phyloP scores from a whole-genome alignment of 2,329 filamentous ascomycete genomes.

The Hypoxylon sp. region DNA sequence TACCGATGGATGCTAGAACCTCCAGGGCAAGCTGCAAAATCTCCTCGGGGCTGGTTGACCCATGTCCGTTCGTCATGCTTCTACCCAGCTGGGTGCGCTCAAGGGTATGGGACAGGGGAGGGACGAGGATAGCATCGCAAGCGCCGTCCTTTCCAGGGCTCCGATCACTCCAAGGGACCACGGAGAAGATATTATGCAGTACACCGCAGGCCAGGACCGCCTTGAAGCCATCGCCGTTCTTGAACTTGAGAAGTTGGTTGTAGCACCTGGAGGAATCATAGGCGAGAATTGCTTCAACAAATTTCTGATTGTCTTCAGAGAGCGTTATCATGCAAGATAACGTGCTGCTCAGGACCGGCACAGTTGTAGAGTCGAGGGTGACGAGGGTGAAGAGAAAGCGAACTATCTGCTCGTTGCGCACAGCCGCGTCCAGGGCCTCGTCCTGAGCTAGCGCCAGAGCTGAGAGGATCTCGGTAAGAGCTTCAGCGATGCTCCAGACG shows the following conservation, averaged over 20 bases:
- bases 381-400: conserved; percentile 64
- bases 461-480: conserved; percentile 61
- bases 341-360: conserved; percentile 56
- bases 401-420: conserved; percentile 56
- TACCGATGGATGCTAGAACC: conserved; percentile 70
- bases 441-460: conserved; percentile 66
- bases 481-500: conserved; percentile 62
- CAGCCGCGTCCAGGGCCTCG: conserved; percentile 65
- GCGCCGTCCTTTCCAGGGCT: conserved; percentile 57
- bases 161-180: conserved; percentile 61
- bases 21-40: conserved; percentile 65
- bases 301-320: conserved; percentile 65
- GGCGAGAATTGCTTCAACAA: conserved; percentile 62
- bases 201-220: conserved; percentile 66
- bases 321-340: conserved; percentile 65
- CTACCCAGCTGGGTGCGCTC: conserved; percentile 45
- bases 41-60: conserved; percentile 54
- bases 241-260: conserved; percentile 58
- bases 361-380: conserved; percentile 49
- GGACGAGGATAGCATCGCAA: conserved; percentile 60
- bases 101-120: conserved; percentile 53
- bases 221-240: conserved; percentile 55
- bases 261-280: conserved; percentile 57
- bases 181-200: conserved; percentile 68
- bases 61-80: conserved; percentile 45